Evolutionary conservation across 2,329 filamentous ascomycete genomes (phyloP).

Genomic region (Talaromyces sp.): DNA sequence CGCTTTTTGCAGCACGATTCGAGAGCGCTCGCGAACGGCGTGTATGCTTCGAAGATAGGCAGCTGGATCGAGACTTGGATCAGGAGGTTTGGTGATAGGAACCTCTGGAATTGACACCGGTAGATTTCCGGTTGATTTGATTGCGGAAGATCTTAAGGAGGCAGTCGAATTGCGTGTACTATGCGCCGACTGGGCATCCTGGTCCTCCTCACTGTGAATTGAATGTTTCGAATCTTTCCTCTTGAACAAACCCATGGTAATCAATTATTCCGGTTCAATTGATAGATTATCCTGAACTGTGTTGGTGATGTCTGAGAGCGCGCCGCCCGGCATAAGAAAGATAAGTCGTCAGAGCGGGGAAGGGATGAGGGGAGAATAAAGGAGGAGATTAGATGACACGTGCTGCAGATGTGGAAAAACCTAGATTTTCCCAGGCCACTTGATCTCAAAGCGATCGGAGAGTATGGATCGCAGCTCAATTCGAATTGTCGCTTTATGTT

Average conservation of each 20-base stretch:
- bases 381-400: conserved; percentile 2
- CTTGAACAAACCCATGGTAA: conserved; percentile 45
- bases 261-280: neutral
- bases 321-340: conserved; percentile 7
- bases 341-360: conserved; percentile 1
- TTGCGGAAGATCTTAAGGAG: conserved; percentile 50
- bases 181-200: conserved; percentile 42
- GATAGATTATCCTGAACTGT: neutral
- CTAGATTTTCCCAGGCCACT: neutral
- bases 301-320: neutral
- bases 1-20: conserved; percentile 71
- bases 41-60: conserved; percentile 88
- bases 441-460: neutral
- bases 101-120: conserved; percentile 64
- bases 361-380: conserved; percentile 2
- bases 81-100: conserved; percentile 76
- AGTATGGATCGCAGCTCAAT: neutral
- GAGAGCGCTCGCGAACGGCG: conserved; percentile 76
- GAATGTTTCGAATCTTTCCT: conserved; percentile 44
- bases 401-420: neutral
- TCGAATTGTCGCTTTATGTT: neutral
- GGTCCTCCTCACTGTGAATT: conserved; percentile 38
- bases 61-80: conserved; percentile 81
- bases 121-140: conserved; percentile 44
- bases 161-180: conserved; percentile 44